Base-by-base conservation (phyloP, 192 early-diverging fungal genomes). In the Linnemannia zychae region DNA sequence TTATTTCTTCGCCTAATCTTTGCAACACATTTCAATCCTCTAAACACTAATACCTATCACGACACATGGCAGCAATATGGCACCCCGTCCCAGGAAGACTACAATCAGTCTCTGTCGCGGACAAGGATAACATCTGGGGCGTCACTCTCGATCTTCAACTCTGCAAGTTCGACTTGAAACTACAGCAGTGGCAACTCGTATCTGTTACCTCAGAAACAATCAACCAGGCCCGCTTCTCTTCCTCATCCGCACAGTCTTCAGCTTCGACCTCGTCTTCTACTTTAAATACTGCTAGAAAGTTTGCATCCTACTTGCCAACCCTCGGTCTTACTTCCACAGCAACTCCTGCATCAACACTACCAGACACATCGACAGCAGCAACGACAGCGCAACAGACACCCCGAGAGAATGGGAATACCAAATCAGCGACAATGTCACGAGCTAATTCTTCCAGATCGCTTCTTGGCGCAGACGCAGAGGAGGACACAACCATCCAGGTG, bases 131-230 rank as follows among this genome's bases (percentile, higher is more conserved):
- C 60, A 85, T 85, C 63, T 85, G 83, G 83, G 83, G 83, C 1
- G 83, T 85, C 37, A 85, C 83, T 12, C 77, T 85, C 18, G 83
- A 85, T 48, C 70, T 72, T 7, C 83, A 85, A 40, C 77, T 85
- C 20, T 78, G 77, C 38, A 85, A 71, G 48, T 28, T 85, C 74
- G 74, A 79, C 37, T 46, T 46, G 5, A 36, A 40, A 22, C 67
- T 57, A 12, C 69, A 76, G 28, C 77, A 79, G 40, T 85, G 83
- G 83, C 77, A 79, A 33, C 74, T 85, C 4, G 83, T 85, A 22
- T 57, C 74, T 31, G 77, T 85, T 13, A 79, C 78, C 31, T 67
- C 81, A 13, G 83, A 79, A 53, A 18, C 46, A 0, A 65, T 63
- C 24, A 76, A 72, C 66, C 68, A 49, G 1, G 18, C 72, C 22